Base-by-base conservation (phyloP, 2,329 filamentous ascomycete species). In the Pseudocercospora musae region DNA sequence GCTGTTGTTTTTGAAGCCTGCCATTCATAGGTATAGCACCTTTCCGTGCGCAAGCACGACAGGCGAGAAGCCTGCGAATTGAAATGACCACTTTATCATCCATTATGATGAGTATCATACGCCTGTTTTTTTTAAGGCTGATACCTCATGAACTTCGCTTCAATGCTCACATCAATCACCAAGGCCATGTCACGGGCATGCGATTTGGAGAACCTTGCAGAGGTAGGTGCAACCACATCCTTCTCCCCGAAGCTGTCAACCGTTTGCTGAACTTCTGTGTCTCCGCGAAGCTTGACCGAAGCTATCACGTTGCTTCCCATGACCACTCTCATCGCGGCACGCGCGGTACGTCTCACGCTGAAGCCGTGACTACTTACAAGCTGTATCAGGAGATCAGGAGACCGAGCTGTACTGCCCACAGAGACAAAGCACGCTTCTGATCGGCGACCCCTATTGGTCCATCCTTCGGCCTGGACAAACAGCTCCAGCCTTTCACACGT, bases 1-100 rank as follows among this genome's bases (percentile, higher is more conserved):
- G 68, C 65, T 71, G 68, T 69, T 71, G 64, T 68, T 71, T 68
- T 69, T 62, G 60, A 69, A 69, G 70, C 69, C 69, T 58, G 63
- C 65, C 57, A 63, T 52, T 59, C 67, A 63, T 71, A 72, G 67
- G 66, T 69, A 72, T 64, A 64, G 66, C 64, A 66, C 60, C 56
- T 44, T 33, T 49, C 46, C 62, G 52, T 54, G 52, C 52, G 56
- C 69, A 69, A 68, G 69, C 69, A 65, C 57, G 70, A 68, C 65
- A 67, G 68, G 69, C 63, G 62, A 66, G 65, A 62, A 62, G 68
- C 67, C 68, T 71, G 69, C 66, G 64, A 69, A 68, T 69, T 54
- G 62, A 65, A 73, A 68, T 68, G 60, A 66, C 59, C 44, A 61
- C 44, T 62, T 57, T 57, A 31, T n/a, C 40, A 57, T 46, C 37